phyloP scores from a whole-genome alignment of 371 early-diverging fungal genomes.

The Capniomyces stellatus region DNA sequence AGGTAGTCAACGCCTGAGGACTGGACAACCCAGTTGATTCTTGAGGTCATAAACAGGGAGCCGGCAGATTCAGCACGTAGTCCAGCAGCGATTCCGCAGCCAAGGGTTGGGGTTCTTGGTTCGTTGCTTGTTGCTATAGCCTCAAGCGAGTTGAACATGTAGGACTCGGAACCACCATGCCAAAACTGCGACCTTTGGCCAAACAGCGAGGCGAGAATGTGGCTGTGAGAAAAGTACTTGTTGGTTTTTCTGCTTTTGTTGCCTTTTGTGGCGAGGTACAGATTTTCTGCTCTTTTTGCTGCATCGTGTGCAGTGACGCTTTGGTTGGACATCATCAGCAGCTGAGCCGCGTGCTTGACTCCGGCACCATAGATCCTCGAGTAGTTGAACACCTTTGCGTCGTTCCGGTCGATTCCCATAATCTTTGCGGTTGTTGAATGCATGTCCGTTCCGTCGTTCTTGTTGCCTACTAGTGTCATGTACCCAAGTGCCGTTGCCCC shows the following conservation, averaged over 20 bases:
- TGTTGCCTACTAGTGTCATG: conserved; percentile 93
- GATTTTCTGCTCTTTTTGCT: conserved; percentile 33
- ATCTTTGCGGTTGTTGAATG: conserved; percentile 86
- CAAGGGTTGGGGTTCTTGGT: conserved; percentile 75
- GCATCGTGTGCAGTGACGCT: conserved; percentile 47
- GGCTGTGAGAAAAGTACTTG: conserved; percentile 7
- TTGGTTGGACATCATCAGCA: conserved; percentile 66
- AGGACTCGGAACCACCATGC: conserved; percentile 86
- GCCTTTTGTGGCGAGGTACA: conserved; percentile 80
- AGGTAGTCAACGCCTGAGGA: conserved; percentile 98
- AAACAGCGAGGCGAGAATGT: conserved; percentile 4
- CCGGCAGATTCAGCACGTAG: conserved; percentile 48
- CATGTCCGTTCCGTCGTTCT: conserved; percentile 74
- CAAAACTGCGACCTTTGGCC: conserved; percentile 34
- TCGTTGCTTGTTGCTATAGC: conserved; percentile 45
- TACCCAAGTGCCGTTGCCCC: conserved; percentile 90
- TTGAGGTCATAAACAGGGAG: conserved; percentile 53
- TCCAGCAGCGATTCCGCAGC: conserved; percentile 74
- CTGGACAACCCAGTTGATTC: conserved; percentile 96
- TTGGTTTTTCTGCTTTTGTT: conserved; percentile 29
- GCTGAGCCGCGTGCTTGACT: conserved; percentile 56
- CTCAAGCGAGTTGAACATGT: conserved; percentile 91
- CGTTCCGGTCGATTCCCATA: conserved; percentile 68
- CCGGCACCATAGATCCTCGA: conserved; percentile 94
- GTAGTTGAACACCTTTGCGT: conserved; percentile 94